These are phyloP conservation scores for Candida ipomoeae DNA, from an alignment of 805 yeast species.

Conservation along the genomic window DNA sequence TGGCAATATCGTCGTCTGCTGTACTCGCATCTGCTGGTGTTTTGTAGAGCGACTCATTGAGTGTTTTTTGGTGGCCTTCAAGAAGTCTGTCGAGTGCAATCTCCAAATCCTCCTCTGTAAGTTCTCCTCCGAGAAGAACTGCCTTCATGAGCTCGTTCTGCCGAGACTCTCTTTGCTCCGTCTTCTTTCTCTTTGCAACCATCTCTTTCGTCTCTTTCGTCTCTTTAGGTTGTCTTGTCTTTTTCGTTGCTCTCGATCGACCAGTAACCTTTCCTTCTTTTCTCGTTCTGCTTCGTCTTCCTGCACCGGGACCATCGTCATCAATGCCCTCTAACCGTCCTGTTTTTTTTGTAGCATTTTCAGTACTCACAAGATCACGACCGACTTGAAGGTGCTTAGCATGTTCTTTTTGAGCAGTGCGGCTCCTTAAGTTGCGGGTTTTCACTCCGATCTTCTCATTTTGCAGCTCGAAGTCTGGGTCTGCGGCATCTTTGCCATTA, in stretches of 20 bases:
- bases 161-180: slow-evolving; percentile 6
- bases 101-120: slow-evolving; percentile 24
- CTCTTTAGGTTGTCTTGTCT: too few species aligned
- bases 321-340: not conserved
- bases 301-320: not conserved
- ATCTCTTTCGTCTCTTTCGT: not conserved
- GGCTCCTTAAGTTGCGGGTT: slow-evolving; percentile 2
- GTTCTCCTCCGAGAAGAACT: slow-evolving; percentile 29
- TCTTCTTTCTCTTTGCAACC: not conserved
- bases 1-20: slow-evolving; percentile 14
- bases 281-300: not conserved
- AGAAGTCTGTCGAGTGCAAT: slow-evolving; percentile 15
- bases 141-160: slow-evolving; percentile 23
- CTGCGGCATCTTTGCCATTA: slow-evolving; percentile 8
- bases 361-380: not conserved
- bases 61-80: slow-evolving; percentile 19
- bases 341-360: not conserved
- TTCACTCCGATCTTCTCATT: slow-evolving; percentile 1
- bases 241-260: not conserved
- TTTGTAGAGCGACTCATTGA: slow-evolving; percentile 18
- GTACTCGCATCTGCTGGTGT: slow-evolving; percentile 18
- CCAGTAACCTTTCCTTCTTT: not conserved
- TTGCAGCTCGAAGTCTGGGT: slow-evolving; percentile 10
- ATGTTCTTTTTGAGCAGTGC: not conserved
- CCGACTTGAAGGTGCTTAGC: slow-evolving; percentile 1